These are phyloP conservation scores for Penicillium sp. DNA, from an alignment of 2,329 filamentous ascomycete species.

Conservation along the genomic window DNA sequence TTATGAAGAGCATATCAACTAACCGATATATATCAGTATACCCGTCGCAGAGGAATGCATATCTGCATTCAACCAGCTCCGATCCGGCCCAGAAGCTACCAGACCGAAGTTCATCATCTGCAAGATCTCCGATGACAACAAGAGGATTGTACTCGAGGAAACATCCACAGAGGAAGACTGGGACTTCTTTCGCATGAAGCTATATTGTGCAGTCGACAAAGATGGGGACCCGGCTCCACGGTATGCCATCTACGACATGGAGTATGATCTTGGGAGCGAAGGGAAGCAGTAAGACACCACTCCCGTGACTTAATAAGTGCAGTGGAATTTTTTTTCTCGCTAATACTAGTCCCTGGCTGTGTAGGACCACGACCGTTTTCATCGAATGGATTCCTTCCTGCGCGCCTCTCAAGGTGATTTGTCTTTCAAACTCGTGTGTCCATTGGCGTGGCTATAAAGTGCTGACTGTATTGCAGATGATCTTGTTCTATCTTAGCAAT, in stretches of 20 bases:
- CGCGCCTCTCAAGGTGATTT: neutral
- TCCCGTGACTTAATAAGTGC: neutral
- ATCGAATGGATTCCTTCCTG: neutral
- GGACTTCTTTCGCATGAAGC: conserved; percentile 19
- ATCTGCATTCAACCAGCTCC: conserved; percentile 34
- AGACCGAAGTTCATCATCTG: conserved; percentile 52
- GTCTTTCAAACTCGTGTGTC: neutral
- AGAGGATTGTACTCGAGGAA: conserved; percentile 38
- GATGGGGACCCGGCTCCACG: conserved; percentile 15
- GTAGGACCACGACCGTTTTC: neutral
- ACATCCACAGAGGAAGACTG: conserved; percentile 35
- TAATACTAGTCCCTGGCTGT: neutral
- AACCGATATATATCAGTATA: neutral
- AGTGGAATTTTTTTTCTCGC: neutral
- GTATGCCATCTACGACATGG: conserved; percentile 41
- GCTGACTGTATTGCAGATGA: neutral
- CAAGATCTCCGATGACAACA: conserved; percentile 41
- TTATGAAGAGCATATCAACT: neutral
- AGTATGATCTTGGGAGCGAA: conserved; percentile 39
- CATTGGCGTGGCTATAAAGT: neutral
- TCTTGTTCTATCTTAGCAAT: neutral
- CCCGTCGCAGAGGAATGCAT: conserved; percentile 29
- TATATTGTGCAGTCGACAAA: conserved; percentile 28
- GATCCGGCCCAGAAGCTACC: conserved; percentile 33
- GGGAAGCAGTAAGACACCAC: conserved; percentile 32